Evolutionary conservation across 1,284 basidiomycete genomes (phyloP).

Genomic region (Melanopsichium pennsylvanicum): DNA sequence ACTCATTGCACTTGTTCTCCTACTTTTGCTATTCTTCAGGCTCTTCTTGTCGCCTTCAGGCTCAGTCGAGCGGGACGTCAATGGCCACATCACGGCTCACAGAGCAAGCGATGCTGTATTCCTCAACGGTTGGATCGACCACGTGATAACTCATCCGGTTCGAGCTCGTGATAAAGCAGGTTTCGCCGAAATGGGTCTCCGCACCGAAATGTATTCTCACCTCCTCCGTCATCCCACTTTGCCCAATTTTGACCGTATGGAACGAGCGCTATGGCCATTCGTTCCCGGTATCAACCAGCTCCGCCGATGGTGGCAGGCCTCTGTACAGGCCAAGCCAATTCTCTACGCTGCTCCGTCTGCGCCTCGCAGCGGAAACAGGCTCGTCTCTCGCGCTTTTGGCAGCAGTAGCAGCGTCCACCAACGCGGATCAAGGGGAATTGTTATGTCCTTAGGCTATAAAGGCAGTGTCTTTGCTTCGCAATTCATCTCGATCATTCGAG

Average conservation of each 20-base stretch:
- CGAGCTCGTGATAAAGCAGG: slow-evolving; percentile 39
- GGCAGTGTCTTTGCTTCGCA: slow-evolving; percentile 41
- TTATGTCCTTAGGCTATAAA: slow-evolving; percentile 47
- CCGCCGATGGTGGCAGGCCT: slow-evolving; percentile 33
- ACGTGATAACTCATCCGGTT: slow-evolving; percentile 40
- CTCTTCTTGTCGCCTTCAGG: slow-evolving; percentile 8
- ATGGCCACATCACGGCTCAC: slow-evolving; percentile 17
- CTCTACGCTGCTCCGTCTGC: slow-evolving; percentile 8
- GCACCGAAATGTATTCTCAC: slow-evolving; percentile 49
- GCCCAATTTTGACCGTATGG: slow-evolving; percentile 44
- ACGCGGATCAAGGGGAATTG: slow-evolving; percentile 31
- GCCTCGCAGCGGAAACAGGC: background rate
- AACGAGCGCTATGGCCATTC: slow-evolving; percentile 46
- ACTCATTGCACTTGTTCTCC: slow-evolving; percentile 8
- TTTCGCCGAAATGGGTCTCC: slow-evolving; percentile 48
- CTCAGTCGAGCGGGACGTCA: slow-evolving; percentile 17
- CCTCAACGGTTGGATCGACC: slow-evolving; percentile 40
- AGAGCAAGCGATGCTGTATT: slow-evolving; percentile 29
- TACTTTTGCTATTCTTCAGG: slow-evolving; percentile 9
- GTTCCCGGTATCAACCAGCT: slow-evolving; percentile 48
- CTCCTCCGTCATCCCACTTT: slow-evolving; percentile 33
- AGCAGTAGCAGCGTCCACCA: background rate
- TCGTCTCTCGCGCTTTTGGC: slow-evolving; percentile 19
- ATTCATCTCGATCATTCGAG: slow-evolving; percentile 44
- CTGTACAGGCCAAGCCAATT: slow-evolving; percentile 24